Evolutionary conservation across 2,329 filamentous ascomycete genomes (phyloP), one percentile per base, ranked within the genome.

Genomic region (Fusarium burgessii): DNA sequence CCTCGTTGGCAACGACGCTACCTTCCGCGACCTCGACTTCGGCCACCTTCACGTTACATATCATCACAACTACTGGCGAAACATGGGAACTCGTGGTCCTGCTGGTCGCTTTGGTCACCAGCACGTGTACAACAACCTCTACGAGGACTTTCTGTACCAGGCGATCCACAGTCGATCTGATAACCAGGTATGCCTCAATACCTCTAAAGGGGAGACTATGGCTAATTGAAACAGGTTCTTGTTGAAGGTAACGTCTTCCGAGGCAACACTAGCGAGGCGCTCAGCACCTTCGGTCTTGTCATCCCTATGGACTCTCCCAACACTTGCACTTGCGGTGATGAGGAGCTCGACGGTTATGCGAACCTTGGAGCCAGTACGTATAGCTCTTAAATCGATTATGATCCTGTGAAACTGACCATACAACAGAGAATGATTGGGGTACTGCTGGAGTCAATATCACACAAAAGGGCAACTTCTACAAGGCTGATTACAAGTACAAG

Each of bases 281-380:
- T 88, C 27, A 86, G 82, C 70, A 87, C 86, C 1, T 87, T 88
- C 55, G 86, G 86, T 0, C 78, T 87, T 0, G 86, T 88, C 3
- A 85, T 88, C n/a, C 87, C 87, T 0, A 79, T 83, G 47, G 86
- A 88, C 64, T 85, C 83, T 45, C 86, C 86, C 0, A 88, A 88
- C 63, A 88, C 85, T 1, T 83, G 82, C 63, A 80, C 82, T 2
- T 86, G 85, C 14, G 86, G 86, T 2, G 87, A 88, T 50, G 82
- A 83, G 70, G 86, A 88, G 73, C 78, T 87, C 29, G 86, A 88
- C 68, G 86, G 86, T 0, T 88, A 80, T 73, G 86, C 84, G 6
- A 88, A 88, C 64, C 77, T 87, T 18, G 86, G 86, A 27, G 83
- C 85, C 6, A 81, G 85, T 86, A 77, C 76, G 84, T 82, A 7